Base-by-base conservation (phyloP, 371 early-diverging fungal species). In the Syncephalastrum racemosum region DNA sequence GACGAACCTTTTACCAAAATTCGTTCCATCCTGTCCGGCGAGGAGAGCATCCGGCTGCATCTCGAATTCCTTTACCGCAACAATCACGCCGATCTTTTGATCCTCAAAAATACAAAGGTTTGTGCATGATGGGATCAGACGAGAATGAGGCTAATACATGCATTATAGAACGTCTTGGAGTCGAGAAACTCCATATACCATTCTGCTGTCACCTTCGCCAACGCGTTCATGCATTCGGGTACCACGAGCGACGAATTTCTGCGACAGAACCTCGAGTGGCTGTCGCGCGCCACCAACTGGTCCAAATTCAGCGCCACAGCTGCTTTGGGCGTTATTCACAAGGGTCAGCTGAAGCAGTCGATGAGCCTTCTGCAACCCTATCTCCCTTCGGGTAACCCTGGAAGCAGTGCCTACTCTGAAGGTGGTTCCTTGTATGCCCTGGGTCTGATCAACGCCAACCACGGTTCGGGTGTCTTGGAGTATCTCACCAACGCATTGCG, bases 301-400 rank as follows among this genome's bases (percentile, higher is more conserved):
- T 90, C 95, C 43, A 99, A 97, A 78, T 99, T 99, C 76, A 91
- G 94, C 55, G 99, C 99, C 4, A 95, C 98, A 5, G 98, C 99
- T 4, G 93, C 93, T n/a, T 79, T 99, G 54, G 99, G 99, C 60
- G 98, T 99, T 19, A 98, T 99, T 58, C 99, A 99, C 80, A 92
- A 91, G 76, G 98, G 98, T 19, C 96, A 98, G 70, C 75, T 95
- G 45, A 80, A 86, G n/a, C 90, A 93, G 52, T 90, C 91, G 7
- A 84, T 89, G 77, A 81, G 82, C 13, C 70, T 98, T 20, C 72
- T 98, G 54, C 82, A 87, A 15, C 99, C 98, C 25, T 98, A 99
- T 67, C 86, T 99, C 31, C 97, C 99, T 4, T 89, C 91, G 67
- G 93, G 94, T 31, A 89, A 87, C 7, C 84, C 81, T 49, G 63